These are phyloP conservation scores for Fusarium nygamai DNA, from an alignment of 2,329 filamentous ascomycete genomes.

Conservation along the genomic window DNA sequence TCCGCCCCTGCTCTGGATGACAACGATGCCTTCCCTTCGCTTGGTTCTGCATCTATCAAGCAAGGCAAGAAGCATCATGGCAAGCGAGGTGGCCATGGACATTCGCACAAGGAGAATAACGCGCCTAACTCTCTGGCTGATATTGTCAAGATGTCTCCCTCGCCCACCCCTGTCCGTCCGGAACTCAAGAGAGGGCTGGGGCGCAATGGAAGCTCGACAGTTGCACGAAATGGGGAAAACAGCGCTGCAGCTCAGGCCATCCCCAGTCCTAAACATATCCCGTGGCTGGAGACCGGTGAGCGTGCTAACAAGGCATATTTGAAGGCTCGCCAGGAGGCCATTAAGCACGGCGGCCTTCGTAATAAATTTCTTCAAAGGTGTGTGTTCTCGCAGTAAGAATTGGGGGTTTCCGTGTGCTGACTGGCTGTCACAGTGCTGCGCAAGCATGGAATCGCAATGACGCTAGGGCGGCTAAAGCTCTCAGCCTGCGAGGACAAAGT, in stretches of 20 bases:
- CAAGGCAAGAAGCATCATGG: constrained; percentile 91
- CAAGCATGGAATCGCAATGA: constrained; percentile 99
- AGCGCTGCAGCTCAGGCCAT: constrained; percentile 86
- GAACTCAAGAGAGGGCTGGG: constrained; percentile 65
- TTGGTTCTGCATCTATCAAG: constrained; percentile 80
- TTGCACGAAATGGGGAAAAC: constrained; percentile 76
- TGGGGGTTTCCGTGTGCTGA: background rate
- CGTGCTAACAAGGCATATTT: constrained; percentile 93
- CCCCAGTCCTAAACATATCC: constrained; percentile 87
- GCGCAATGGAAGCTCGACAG: constrained; percentile 72
- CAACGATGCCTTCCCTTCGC: constrained; percentile 91
- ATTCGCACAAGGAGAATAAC: constrained; percentile 73
- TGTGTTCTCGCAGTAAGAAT: constrained; percentile 30
- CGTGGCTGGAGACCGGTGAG: constrained; percentile 95
- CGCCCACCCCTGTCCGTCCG: constrained; percentile 73
- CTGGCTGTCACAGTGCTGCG: constrained; percentile 71
- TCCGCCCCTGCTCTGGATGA: constrained; percentile 86
- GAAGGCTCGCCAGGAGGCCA: constrained; percentile 93
- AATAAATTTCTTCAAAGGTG: constrained; percentile 98
- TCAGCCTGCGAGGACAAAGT: constrained; percentile 92
- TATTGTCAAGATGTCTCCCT: constrained; percentile 94
- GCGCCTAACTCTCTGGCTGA: constrained; percentile 85
- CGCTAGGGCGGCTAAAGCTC: constrained; percentile 91
- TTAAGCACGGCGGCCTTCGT: constrained; percentile 93
- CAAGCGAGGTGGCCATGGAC: constrained; percentile 85